Evolutionary conservation across 805 yeast genomes (phyloP), one percentile per base, ranked within the genome.

Genomic region (Ogataea nonfermentans): DNA sequence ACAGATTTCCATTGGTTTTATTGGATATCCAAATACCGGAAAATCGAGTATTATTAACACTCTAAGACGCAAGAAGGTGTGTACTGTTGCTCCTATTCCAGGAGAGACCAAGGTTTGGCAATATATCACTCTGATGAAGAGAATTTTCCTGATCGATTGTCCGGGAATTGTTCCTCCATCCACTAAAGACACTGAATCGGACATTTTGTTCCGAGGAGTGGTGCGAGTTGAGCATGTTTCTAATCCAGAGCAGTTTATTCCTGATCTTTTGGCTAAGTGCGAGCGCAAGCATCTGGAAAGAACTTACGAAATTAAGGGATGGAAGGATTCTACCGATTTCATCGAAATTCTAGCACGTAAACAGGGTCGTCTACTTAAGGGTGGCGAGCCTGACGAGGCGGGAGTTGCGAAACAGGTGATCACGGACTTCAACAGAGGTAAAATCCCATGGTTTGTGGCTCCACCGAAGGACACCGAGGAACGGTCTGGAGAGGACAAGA

Each of bases 71-170:
- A 93, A 93, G 76, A 93, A 91, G 68, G 99, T 91, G 32, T 93
- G 98, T 69, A 81, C 76, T 31, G 98, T 91, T 33, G 99, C 99
- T 2, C 99, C 99, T 33, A 89, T 91, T 55, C 99, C 99, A 22
- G 99, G 99, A 63, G 99, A 91, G 62, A 91, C 99, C 24, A 91
- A 91, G 66, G 97, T 91, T 31, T 91, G 99, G 99, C 99, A 91
- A 71, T 91, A 91, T 69, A 90, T 91, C 56, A 90, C 99, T 4
- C 72, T 91, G 55, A 91, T 93, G 97, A 91, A 91, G 73, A 78
- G 91, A 51, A 91, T 91, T 37, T 91, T 90, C 66, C 70, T 91
- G 55, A 93, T 91, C 56, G 99, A 91, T 67, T 93, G 99, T 72
- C 99, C 99, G 2, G 99, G 99, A 67, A 91, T 91, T 59, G 99